Evolutionary conservation across 2,329 filamentous ascomycete genomes (phyloP), one percentile per base, ranked within the genome.

Genomic region (Penicillium sp.): DNA sequence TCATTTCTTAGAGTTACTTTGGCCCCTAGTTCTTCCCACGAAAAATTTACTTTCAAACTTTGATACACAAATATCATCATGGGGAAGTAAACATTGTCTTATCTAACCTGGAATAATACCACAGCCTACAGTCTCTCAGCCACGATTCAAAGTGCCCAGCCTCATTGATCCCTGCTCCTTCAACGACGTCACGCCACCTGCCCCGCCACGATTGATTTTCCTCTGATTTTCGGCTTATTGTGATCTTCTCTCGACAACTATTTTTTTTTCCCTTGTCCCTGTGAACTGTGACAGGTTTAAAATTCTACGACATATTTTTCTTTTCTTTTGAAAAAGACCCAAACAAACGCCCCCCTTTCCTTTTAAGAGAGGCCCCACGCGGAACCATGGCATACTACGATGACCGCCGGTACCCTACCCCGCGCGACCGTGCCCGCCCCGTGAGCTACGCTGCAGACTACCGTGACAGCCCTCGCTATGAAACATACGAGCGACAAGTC

Each of bases 331-430:
- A 39, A 10, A 14, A 9, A 33, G 35, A 16, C 48, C 54, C 39
- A 50, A 21, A 35, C 54, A 26, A 33, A 26, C 43, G 22, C 21
- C 31, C 39, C 48, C 26, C n/a, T 39, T 39, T 39, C 4, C 35
- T 14, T 39, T 11, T 21, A 10, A 42, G 11, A 21, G n/a, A 19
- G 35, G 39, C 39, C 39, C 39, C 39, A 42, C 39, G 10, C 19
- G 39, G 57, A 55, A 63, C 60, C 52, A 76, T 76, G 71, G 64
- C 72, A 33, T 75, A 75, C 63, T 73, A 76, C 67, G 71, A 75
- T 54, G 67, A 71, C 51, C 71, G 68, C 55, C 69, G 61, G 45
- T 63, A 68, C 42, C 60, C 66, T 52, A 52, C 66, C 37, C 64
- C 66, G 49, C 68, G 67, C 60, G 72, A 74, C 62, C 70, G 72